These are phyloP conservation scores for Allantophomopsis lycopodina DNA, from an alignment of 2,329 filamentous ascomycete genomes.

Conservation along the genomic window DNA sequence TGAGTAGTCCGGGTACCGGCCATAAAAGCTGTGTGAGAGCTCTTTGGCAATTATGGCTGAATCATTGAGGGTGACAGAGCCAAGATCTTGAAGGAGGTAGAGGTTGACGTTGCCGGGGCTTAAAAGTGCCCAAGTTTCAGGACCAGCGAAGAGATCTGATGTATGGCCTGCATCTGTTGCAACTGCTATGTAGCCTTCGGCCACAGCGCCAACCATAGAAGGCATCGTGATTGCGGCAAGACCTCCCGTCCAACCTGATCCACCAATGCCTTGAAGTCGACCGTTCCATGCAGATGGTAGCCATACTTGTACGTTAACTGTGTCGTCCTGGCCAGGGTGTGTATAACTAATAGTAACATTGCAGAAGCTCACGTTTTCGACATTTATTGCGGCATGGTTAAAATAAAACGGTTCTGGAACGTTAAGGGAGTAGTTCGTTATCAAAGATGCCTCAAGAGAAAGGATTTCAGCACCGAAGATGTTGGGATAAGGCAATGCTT, in stretches of 20 bases:
- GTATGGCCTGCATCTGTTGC: constrained; percentile 16
- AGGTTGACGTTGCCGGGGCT: constrained; percentile 5
- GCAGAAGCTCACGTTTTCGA: constrained; percentile 10
- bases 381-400: neutral
- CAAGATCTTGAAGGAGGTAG: constrained; percentile 19
- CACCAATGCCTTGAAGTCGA: constrained; percentile 16
- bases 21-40: constrained; percentile 19
- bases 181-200: constrained; percentile 14
- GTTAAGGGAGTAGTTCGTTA: no score
- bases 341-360: constrained; percentile 15
- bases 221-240: constrained; percentile 7
- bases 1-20: constrained; percentile 18
- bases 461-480: no score
- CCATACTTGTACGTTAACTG: constrained; percentile 10
- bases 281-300: constrained; percentile 15
- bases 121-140: constrained; percentile 3
- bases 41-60: constrained; percentile 18
- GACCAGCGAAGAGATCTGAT: neutral
- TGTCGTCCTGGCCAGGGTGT: constrained; percentile 10
- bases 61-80: constrained; percentile 20
- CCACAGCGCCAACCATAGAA: constrained; percentile 9
- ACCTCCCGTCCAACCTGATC: constrained; percentile 16
- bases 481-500: no score
- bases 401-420: no score
- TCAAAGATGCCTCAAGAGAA: no score